Percentiles rank a stretch among this genome's conserved stretches.
These are phyloP conservation scores for Sanghuangporus weigelae DNA, from an alignment of 1,284 basidiomycete species.

Conservation along the genomic window DNA sequence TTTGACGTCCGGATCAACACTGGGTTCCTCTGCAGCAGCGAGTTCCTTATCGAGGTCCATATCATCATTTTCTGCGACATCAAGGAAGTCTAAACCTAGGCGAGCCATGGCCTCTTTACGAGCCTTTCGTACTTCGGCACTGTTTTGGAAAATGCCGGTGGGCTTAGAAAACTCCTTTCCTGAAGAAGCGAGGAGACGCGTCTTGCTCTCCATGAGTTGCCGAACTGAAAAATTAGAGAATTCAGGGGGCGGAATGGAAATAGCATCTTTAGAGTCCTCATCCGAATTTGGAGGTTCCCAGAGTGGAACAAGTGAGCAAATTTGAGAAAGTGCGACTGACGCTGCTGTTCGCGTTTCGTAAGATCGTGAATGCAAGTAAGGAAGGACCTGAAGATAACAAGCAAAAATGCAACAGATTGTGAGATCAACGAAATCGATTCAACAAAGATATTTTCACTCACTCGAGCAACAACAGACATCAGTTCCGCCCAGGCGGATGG, in stretches of 20 bases:
- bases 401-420: neutral
- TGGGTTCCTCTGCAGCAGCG: constrained; percentile 44
- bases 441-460: constrained; percentile 30
- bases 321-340: constrained; percentile 79
- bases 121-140: constrained; percentile 73
- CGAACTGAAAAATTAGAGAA: constrained; percentile 73
- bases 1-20: constrained; percentile 35
- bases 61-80: constrained; percentile 62
- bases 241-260: constrained; percentile 39
- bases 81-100: constrained; percentile 77
- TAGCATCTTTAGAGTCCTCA: constrained; percentile 24
- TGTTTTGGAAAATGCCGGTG: constrained; percentile 58
- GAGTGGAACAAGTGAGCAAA: constrained; percentile 77
- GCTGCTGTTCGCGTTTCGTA: constrained; percentile 85
- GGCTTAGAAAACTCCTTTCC: constrained; percentile 82
- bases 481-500: constrained; percentile 75
- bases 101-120: constrained; percentile 79
- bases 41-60: constrained; percentile 81
- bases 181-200: constrained; percentile 77
- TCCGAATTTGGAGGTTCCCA: constrained; percentile 57
- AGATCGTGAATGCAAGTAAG: constrained; percentile 83
- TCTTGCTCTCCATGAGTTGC: constrained; percentile 70
- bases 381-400: constrained; percentile 58
- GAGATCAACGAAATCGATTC: neutral
- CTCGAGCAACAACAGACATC: constrained; percentile 77